Evolutionary conservation across 78 protist genomes (phyloP).

Genomic region (Pigoraptor vietnamica): DNA sequence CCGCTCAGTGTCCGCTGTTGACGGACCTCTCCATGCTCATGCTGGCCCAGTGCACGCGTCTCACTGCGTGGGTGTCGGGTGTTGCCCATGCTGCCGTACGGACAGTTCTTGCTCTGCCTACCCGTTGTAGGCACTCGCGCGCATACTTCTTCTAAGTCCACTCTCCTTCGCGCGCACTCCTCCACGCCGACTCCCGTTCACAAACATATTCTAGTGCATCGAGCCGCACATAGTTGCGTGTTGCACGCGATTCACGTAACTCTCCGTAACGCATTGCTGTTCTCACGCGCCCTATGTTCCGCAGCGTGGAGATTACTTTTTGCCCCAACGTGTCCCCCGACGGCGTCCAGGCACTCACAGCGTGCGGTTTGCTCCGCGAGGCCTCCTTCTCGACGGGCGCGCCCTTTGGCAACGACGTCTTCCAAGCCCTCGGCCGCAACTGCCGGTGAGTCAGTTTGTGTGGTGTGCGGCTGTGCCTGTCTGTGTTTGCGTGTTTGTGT

Average conservation of each 20-base stretch:
- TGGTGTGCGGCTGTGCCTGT: not conserved
- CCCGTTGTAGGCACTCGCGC: not conserved
- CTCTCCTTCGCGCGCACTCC: no score
- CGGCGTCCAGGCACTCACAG: not conserved
- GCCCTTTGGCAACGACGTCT: not conserved
- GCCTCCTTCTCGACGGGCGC: not conserved
- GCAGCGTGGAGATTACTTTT: not conserved
- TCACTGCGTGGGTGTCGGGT: not conserved
- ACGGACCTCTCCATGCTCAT: not conserved
- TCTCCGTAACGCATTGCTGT: no score
- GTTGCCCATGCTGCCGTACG: not conserved
- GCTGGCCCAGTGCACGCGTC: not conserved
- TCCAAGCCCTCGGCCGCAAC: not conserved
- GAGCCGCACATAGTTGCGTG: not conserved
- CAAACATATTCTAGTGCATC: no score
- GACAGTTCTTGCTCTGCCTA: not conserved
- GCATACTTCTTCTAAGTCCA: not conserved
- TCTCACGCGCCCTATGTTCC: no score
- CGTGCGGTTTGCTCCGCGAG: not conserved
- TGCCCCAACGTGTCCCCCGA: not conserved
- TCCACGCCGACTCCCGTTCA: no score
- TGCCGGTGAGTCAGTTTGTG: not conserved
- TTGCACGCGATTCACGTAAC: not conserved
- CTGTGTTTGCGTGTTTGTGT: not conserved
- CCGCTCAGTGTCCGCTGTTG: not conserved